Base-by-base conservation (phyloP, 768 basidiomycete genomes). In the Suillus cothurnatus region DNA sequence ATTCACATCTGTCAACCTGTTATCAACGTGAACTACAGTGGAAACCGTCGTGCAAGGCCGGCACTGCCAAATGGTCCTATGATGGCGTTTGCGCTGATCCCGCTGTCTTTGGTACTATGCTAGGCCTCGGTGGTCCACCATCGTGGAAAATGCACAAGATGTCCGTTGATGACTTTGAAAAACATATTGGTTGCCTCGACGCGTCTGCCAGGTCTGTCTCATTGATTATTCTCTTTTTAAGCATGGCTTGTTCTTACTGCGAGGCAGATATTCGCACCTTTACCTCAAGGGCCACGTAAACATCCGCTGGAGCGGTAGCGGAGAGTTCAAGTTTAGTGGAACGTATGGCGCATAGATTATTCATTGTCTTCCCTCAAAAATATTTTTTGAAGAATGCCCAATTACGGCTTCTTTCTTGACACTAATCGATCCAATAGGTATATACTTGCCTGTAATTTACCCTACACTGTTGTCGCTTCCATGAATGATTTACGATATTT, bases 301-400 rank as follows among this genome's bases (percentile, higher is more conserved):
- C 45, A 67, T 86, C 43, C 80, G 78, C 61, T 85, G 82, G 73
- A 76, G 78, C 0, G 81, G 80, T 9, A 76, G 80, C 19, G 83
- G 84, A n/a, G 83, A 85, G 61, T 86, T 87, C 78, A 86, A 86
- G 71, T 81, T 85, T 70, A 86, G 82, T 66, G 84, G 85, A 26
- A 74, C 80, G 12, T 84, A 86, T 66, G 84, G 83, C 38, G 71
- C 62, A 41, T 38, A 31, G 5, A 19, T 36, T 15, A 23, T 11
- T 34, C 34, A n/a, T 32, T n/a, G 34, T 41, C 19, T 28, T 59
- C 19, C 26, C 39, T 41, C 28, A 12, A 17, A 12, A 41, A 59
- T 14, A 12, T 15, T 43, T 15, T 43, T 21, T 21, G 56, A 23
- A 53, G 52, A 53, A 15, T 28, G 15, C 17, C 19, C 19, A 11